A percentile compares a stretch with the other conserved stretches of the same genome.
Evolutionary conservation across 768 basidiomycete species (phyloP).

Genomic region (Tricholoma sp.): DNA sequence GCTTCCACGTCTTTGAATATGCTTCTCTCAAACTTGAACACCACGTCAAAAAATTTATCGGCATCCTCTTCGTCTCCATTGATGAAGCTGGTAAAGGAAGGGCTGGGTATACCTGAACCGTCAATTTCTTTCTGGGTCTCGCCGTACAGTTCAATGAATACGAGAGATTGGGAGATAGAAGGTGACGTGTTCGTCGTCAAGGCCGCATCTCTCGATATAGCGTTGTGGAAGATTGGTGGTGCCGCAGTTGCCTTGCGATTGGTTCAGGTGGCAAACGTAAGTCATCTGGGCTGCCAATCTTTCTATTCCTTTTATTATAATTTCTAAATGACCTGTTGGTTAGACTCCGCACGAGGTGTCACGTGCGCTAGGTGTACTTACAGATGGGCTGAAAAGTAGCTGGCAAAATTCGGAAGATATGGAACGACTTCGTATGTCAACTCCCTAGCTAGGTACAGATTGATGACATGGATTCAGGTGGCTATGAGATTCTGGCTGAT

Average conservation of each 20-base stretch:
- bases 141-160: constrained; percentile 23
- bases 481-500: constrained; percentile 81
- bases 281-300: constrained; percentile 11
- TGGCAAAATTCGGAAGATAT: constrained; percentile 97
- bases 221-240: constrained; percentile 82
- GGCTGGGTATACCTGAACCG: constrained; percentile 36
- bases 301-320: too few relatives aligned
- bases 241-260: constrained; percentile 67
- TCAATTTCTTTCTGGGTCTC: constrained; percentile 37
- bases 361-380: constrained; percentile 62
- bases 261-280: constrained; percentile 71
- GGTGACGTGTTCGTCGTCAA: constrained; percentile 62
- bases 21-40: constrained; percentile 53
- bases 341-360: constrained; percentile 78
- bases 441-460: background rate
- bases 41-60: constrained; percentile 30
- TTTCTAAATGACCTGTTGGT: background rate
- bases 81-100: constrained; percentile 47
- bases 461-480: constrained; percentile 41
- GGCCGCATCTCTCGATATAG: constrained; percentile 61
- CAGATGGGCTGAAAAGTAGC: constrained; percentile 73
- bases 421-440: constrained; percentile 72
- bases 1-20: constrained; percentile 82
- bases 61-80: constrained; percentile 27
- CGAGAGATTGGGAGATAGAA: constrained; percentile 21